These are phyloP conservation scores for Begonia masoniana DNA, from an alignment of 306 rosid species.

Conservation along the genomic window DNA sequence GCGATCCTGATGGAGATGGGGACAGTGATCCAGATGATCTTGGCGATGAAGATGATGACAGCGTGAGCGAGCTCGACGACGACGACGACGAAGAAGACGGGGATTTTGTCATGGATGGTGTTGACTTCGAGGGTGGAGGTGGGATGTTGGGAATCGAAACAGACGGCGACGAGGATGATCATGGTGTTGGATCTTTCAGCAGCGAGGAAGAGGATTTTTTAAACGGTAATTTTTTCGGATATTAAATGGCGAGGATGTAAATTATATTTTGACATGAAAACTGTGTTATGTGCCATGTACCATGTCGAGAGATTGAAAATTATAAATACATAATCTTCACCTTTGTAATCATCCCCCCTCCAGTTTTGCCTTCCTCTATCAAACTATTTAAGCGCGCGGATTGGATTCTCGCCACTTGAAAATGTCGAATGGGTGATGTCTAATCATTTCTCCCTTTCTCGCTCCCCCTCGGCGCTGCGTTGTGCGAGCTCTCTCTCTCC, in stretches of 20 bases:
- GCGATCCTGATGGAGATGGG: constrained; percentile 67
- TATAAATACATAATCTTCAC: too few species aligned
- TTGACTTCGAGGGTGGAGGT: constrained; percentile 54
- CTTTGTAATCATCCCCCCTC: constrained; percentile 82
- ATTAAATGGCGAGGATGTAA: constrained; percentile 24
- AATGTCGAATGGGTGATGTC: too few species aligned
- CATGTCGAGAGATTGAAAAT: too few species aligned
- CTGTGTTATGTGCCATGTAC: too few species aligned
- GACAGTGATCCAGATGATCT: constrained; percentile 67
- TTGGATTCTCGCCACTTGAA: too few species aligned
- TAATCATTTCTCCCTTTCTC: constrained; percentile 44
- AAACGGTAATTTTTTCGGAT: constrained; percentile 41
- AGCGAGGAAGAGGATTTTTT: constrained; percentile 66
- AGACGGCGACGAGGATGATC: constrained; percentile 58
- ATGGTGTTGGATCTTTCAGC: constrained; percentile 40
- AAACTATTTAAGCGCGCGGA: constrained; percentile 12
- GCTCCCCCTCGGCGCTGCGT: too few species aligned
- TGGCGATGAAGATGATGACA: constrained; percentile 54
- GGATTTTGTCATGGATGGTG: constrained; percentile 55
- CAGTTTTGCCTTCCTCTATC: constrained; percentile 50
- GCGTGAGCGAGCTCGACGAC: constrained; percentile 43
- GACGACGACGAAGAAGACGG: constrained; percentile 64
- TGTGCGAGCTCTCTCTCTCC: too few species aligned
- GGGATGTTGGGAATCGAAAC: constrained; percentile 54
- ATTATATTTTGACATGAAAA: too few species aligned